Base-by-base conservation (phyloP, 148 eudicot genomes). In the Spergularia marina region DNA sequence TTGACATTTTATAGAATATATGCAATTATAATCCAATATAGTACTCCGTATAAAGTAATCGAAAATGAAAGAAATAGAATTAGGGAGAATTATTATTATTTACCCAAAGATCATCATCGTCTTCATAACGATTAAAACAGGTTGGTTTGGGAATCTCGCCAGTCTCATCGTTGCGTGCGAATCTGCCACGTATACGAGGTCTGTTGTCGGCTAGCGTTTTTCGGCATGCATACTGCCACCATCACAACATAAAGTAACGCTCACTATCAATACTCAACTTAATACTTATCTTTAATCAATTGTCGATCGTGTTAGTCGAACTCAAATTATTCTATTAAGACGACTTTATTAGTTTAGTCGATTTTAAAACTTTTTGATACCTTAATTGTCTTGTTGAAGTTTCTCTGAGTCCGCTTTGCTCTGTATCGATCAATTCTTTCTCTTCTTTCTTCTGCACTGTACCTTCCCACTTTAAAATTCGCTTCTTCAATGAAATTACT, bases 161-260 rank as follows among this genome's bases (percentile, higher is more conserved):
- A 18, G 85, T 68, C 74, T 92, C 98, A 52, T 92, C 98, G 73
- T 91, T 90, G 40, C 98, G 90, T 5, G 97, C 98, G 79, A 94
- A 94, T 76, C 98, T 90, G 80, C 98, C 98, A 71, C 98, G 98
- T 74, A 94, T 83, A 68, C 98, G 87, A 7, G 96, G 91, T 44
- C 98, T 80, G 54, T 84, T 94, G 85, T 94, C 98, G 0, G 98
- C 98, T 76, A 94, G 88, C 57, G 97, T 91, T 77, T 94, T 94
- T 40, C 98, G 88, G 79, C 98, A 94, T 80, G 96, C 91, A 80
- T 94, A 94, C 98, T 94, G 78, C 70, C 40, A 75, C 65, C 53
- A 62, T 36, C 59, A 77, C 7, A 47, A 65, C 13, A 40, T 13
- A 44, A 72, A 36, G 17, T 20, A 7, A 40, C 70, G 7, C 25